Conservation (phyloP, 169 alveolate genomes). For the Toxoplasma gondii region DNA sequence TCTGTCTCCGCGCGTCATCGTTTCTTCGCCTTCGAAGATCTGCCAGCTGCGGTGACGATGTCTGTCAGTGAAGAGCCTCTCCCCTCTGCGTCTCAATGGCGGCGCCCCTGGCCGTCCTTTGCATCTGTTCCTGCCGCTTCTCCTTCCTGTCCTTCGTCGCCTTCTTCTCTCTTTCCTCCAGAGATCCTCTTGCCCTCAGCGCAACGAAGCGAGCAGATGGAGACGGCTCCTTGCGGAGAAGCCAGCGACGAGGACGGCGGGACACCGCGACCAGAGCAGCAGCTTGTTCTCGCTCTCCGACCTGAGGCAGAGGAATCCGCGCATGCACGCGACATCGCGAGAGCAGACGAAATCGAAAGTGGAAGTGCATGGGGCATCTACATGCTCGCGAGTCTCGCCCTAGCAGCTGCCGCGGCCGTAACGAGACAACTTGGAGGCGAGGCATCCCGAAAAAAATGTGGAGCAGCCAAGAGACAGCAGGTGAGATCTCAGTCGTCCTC, state of each 20-base stretch:
- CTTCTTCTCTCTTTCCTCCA: not conserved
- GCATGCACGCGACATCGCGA: not conserved
- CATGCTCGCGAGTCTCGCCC: slow-evolving; percentile 15
- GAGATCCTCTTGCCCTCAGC: not conserved
- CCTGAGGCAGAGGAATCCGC: not conserved
- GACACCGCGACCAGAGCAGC: not conserved
- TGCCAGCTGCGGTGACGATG: too few relatives aligned
- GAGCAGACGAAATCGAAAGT: not conserved
- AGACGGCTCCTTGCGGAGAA: not conserved
- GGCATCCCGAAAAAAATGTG: not conserved
- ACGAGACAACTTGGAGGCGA: not conserved
- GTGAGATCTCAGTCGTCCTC: not conserved
- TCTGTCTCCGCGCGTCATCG: too few relatives aligned
- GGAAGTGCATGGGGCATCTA: not conserved
- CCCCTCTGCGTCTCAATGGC: too few relatives aligned
- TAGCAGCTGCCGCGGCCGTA: slow-evolving; percentile 4
- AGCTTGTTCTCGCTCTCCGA: not conserved
- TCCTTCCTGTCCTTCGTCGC: not conserved
- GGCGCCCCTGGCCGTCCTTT: not conserved
- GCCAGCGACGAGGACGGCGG: not conserved
- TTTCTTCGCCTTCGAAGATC: too few relatives aligned
- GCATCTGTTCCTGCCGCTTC: not conserved
- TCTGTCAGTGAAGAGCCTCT: too few relatives aligned
- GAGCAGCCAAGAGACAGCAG: not conserved
- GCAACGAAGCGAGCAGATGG: not conserved